These are phyloP conservation scores for Sporisorium sorghi DNA, from an alignment of 1,284 basidiomycete genomes.

Conservation along the genomic window DNA sequence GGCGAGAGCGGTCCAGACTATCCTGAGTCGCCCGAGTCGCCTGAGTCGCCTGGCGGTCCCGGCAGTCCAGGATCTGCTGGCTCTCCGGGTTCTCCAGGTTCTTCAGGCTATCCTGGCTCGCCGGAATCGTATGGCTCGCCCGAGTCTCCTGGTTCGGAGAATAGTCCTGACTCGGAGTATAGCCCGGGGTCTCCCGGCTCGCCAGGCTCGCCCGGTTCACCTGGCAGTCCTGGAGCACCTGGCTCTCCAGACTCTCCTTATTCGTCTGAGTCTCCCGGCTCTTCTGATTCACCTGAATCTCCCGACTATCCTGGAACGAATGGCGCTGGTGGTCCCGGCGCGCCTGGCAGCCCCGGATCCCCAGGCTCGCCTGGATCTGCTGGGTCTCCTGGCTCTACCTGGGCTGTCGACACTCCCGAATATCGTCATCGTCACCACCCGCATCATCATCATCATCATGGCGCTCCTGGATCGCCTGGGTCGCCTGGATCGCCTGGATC, in stretches of 20 bases:
- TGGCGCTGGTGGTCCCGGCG: not conserved
- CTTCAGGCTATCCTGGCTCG: conserved; percentile 5
- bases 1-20: not conserved
- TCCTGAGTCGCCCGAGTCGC: not conserved
- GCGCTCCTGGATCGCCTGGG: not conserved
- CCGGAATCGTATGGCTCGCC: conserved; percentile 4
- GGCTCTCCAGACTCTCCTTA: not conserved
- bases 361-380: not conserved
- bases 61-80: not conserved
- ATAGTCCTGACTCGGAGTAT: no score
- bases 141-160: not conserved
- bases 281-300: no score
- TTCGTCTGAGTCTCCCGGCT: no score
- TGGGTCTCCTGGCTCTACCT: not conserved
- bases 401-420: no score
- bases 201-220: not conserved
- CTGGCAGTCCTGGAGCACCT: no score
- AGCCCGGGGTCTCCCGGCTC: conserved; percentile 2
- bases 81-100: not conserved
- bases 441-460: no score
- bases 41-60: not conserved
- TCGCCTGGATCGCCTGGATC: not conserved
- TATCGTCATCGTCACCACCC: no score
- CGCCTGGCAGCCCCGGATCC: not conserved
- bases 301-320: no score